Percentiles rank a stretch among this genome's conserved stretches.
phyloP scores from a whole-genome alignment of 805 yeast genomes.

The Ogataea ganodermae region DNA sequence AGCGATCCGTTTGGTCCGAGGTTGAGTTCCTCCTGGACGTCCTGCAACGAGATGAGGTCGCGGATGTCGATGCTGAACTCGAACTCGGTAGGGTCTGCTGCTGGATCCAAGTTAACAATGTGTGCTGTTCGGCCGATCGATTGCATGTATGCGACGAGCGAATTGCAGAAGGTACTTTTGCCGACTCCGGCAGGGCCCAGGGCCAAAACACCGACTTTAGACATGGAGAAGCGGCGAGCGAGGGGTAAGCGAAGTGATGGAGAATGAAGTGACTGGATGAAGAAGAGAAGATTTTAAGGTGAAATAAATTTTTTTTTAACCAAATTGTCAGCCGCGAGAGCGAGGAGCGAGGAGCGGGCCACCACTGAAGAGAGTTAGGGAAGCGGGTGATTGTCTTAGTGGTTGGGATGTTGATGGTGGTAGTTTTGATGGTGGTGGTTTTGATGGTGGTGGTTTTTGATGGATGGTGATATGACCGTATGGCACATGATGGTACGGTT shows the following conservation, averaged over 20 bases:
- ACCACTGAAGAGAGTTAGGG: not conserved
- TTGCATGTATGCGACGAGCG: constrained; percentile 85
- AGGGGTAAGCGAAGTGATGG: too few species aligned
- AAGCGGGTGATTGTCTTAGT: too few species aligned
- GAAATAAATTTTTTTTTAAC: not conserved
- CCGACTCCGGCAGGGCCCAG: constrained; percentile 99
- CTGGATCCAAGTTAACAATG: constrained; percentile 93
- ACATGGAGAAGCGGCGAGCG: constrained; percentile 50
- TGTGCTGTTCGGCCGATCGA: constrained; percentile 91
- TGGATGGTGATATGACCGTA: too few species aligned
- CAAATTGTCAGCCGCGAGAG: not conserved
- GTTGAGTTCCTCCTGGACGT: constrained; percentile 92
- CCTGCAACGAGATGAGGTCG: constrained; percentile 86
- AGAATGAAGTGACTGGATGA: too few species aligned
- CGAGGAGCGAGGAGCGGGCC: not conserved
- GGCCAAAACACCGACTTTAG: constrained; percentile 91
- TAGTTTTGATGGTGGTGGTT: too few species aligned
- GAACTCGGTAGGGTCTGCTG: constrained; percentile 90
- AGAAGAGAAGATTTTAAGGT: not conserved
- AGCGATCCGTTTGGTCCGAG: constrained; percentile 96
- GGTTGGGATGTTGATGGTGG: too few species aligned
- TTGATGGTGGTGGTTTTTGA: too few species aligned
- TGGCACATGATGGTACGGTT: too few species aligned
- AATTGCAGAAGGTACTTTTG: constrained; percentile 87
- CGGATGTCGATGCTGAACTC: constrained; percentile 92